These are phyloP conservation scores for Knufia fluminis DNA, from an alignment of 2,329 filamentous ascomycete species.

Conservation along the genomic window DNA sequence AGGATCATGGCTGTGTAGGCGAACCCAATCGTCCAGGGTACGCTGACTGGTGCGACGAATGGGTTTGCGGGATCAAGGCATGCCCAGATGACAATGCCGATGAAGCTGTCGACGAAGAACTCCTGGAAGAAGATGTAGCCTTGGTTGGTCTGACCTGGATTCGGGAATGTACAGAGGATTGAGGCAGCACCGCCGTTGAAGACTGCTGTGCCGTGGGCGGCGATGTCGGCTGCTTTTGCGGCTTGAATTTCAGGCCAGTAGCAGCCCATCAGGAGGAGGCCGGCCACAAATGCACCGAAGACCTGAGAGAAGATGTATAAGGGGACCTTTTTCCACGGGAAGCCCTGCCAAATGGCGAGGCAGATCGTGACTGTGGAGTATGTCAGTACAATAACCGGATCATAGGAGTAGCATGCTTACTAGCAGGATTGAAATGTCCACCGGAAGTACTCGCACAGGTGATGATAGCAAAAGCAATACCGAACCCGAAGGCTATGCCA, in stretches of 20 bases:
- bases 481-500: slow-evolving; percentile 47
- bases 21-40: slow-evolving; percentile 48
- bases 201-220: slow-evolving; percentile 32
- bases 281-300: slow-evolving; percentile 48
- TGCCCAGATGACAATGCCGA: slow-evolving; percentile 50
- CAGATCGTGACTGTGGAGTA: slow-evolving; percentile 29
- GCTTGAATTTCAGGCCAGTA: slow-evolving; percentile 45
- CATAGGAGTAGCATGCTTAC: slow-evolving; percentile 31
- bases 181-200: slow-evolving; percentile 44
- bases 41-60: slow-evolving; percentile 41
- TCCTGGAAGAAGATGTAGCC: slow-evolving; percentile 51
- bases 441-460: slow-evolving; percentile 46
- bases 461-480: slow-evolving; percentile 52
- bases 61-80: slow-evolving; percentile 50
- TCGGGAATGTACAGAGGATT: slow-evolving; percentile 48
- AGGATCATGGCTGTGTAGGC: slow-evolving; percentile 47
- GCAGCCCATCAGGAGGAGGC: slow-evolving; percentile 46
- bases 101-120: slow-evolving; percentile 50
- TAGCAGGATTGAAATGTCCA: slow-evolving; percentile 47
- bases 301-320: slow-evolving; percentile 47
- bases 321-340: slow-evolving; percentile 45
- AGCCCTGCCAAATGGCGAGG: slow-evolving; percentile 47
- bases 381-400: slow-evolving; percentile 26
- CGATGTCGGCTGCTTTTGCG: slow-evolving; percentile 33
- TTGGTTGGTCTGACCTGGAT: slow-evolving; percentile 41